These are phyloP conservation scores for Aphanomyces astaci DNA, from an alignment of 352 stramenopile genomes.

Conservation along the genomic window DNA sequence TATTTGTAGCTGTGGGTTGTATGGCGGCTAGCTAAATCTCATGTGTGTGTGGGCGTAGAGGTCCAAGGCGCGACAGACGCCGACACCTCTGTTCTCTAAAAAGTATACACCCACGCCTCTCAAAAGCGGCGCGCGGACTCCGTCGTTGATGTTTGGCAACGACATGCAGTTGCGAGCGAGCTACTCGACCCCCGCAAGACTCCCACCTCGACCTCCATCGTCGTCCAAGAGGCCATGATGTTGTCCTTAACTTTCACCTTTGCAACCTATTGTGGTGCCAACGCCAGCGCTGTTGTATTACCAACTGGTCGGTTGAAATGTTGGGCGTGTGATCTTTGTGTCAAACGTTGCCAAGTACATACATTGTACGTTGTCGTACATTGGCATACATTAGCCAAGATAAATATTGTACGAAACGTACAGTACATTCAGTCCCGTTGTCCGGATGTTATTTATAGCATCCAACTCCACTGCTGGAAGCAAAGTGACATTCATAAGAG, in stretches of 20 bases:
- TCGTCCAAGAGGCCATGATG: not conserved
- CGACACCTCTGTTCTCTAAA: slow-evolving; percentile 8
- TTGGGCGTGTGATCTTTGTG: not conserved
- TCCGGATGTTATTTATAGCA: not conserved
- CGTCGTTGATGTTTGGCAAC: slow-evolving; percentile 7
- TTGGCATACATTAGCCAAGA: not conserved
- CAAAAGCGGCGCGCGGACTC: slow-evolving; percentile 2
- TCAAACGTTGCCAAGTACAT: not conserved
- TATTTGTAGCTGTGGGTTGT: no score
- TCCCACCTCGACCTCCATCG: not conserved
- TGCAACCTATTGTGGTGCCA: no score
- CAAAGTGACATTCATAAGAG: slow-evolving; percentile 28
- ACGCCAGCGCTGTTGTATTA: no score
- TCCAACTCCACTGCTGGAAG: slow-evolving; percentile 31
- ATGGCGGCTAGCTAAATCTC: not conserved
- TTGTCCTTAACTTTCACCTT: not conserved
- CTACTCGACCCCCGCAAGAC: slow-evolving; percentile 35
- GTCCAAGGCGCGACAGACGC: slow-evolving; percentile 14
- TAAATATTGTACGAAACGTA: not conserved
- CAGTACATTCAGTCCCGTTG: not conserved
- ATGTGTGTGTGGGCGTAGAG: not conserved
- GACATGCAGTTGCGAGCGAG: slow-evolving; percentile 53
- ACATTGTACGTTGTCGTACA: slow-evolving; percentile 22
- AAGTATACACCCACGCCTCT: slow-evolving; percentile 14
- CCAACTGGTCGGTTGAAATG: no score